These are phyloP conservation scores for Podospora sp. DNA, from an alignment of 495 filamentous ascomycete species.

Conservation along the genomic window DNA sequence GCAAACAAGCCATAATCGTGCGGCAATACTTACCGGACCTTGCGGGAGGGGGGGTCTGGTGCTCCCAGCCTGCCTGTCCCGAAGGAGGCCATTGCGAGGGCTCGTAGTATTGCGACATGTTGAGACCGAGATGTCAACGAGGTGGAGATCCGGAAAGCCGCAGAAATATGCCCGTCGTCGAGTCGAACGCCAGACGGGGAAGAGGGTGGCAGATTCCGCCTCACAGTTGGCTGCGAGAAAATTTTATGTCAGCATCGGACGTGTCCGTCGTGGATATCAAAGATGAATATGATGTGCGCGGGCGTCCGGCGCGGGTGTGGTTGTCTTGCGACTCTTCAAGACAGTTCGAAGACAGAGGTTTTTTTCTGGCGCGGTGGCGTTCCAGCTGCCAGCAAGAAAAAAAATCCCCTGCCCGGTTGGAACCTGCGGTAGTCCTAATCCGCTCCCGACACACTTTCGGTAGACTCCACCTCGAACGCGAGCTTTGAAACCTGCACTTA, in stretches of 20 bases:
- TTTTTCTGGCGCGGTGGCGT: conserved; percentile 32
- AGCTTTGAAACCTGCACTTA: conserved; percentile 21
- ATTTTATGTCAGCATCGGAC: conserved; percentile 22
- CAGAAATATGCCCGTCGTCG: conserved; percentile 30
- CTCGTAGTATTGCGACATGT: conserved; percentile 87
- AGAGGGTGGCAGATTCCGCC: conserved; percentile 22
- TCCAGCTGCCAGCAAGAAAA: conserved; percentile 22
- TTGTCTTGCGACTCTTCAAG: conserved; percentile 16
- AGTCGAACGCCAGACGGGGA: conserved; percentile 5
- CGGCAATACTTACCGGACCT: conserved; percentile 68
- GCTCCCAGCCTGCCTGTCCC: conserved; percentile 67
- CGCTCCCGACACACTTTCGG: not conserved
- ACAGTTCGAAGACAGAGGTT: conserved; percentile 5
- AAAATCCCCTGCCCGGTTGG: conserved; percentile 26
- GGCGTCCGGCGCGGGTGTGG: conserved; percentile 19
- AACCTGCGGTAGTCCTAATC: not conserved
- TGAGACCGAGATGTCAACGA: conserved; percentile 33
- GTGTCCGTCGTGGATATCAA: conserved; percentile 10
- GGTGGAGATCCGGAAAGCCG: conserved; percentile 39
- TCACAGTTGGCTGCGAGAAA: conserved; percentile 22
- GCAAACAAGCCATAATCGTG: not conserved
- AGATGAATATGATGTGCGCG: conserved; percentile 16
- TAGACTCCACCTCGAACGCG: conserved; percentile 1
- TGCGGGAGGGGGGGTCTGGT: conserved; percentile 82
- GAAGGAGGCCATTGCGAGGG: conserved; percentile 75